Base-by-base conservation (phyloP, 2,329 filamentous ascomycete genomes). In the Thielaviopsis euricoi region DNA sequence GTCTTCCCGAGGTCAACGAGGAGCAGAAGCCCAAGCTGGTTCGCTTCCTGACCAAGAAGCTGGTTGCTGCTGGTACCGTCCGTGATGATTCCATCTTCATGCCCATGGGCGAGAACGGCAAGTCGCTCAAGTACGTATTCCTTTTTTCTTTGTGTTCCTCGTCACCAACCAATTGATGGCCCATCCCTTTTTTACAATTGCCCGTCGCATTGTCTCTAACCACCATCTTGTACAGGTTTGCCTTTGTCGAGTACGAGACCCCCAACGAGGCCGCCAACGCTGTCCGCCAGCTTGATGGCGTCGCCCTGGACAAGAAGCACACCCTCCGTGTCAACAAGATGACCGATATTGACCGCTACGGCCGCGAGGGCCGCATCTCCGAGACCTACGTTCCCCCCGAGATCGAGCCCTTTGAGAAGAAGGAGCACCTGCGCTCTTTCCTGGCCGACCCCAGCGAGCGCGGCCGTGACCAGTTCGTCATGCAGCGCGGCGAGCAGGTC, bases 291-390 rank as follows among this genome's bases (percentile, higher is more conserved):
- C 85, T 98, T 60, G 84, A 98, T 71, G 81, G 82, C 66, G 83
- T 86, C 6, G 81, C 91, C 51, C 86, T 98, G 67, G 93, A 98
- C 76, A 97, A 94, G 81, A 96, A 85, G 75, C 90, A 98, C 78
- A 95, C 82, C 56, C 82, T 98, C 65, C 81, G 85, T 63, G 90
- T 98, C 66, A 98, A 98, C 82, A 98, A 98, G 75, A 80, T 98
- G 66, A 96, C 90, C 66, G 93, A 98, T 69, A 90, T 98, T 67
- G 93, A 98, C 70, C 86, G 93, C 64, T 98, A 88, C 71, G 93
- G 93, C 62, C 83, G 89, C 62, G 93, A 97, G 75, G 93, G 93
- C 64, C 84, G 89, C 64, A 81, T 98, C 66, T 87, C 95, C 64
- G 93, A 98, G 67, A 84, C 90, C 65, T 98, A 96, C 74, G 80